Evolutionary conservation across 176 grass and related monocot species (phyloP).

Genomic region (Phragmites australis): DNA sequence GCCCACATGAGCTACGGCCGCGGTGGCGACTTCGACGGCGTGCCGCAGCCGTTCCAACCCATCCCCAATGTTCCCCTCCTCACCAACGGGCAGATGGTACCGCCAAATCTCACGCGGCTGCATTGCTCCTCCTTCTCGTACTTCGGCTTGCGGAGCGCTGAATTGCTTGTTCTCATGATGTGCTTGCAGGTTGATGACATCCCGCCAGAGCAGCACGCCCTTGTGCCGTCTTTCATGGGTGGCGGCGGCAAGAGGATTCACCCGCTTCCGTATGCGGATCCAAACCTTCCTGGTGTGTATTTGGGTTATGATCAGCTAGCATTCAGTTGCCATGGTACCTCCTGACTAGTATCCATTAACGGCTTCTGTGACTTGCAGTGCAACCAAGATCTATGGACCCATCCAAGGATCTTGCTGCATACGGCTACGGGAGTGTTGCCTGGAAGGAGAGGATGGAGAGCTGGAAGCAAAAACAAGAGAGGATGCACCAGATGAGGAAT

Average conservation of each 20-base stretch:
- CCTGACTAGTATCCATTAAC: background rate
- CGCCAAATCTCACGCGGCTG: background rate
- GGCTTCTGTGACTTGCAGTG: constrained; percentile 36
- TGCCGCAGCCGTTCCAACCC: constrained; percentile 35
- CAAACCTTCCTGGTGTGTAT: constrained; percentile 65
- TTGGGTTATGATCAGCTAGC: background rate
- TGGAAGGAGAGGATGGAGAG: constrained; percentile 94
- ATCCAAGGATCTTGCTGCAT: constrained; percentile 89
- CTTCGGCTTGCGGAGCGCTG: background rate
- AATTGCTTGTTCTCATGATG: background rate
- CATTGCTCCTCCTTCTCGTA: background rate
- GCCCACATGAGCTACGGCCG: constrained; percentile 85
- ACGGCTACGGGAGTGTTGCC: constrained; percentile 91
- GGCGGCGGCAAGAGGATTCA: constrained; percentile 87
- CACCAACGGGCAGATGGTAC: constrained; percentile 89
- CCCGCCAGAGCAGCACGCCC: constrained; percentile 85
- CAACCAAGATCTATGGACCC: constrained; percentile 96
- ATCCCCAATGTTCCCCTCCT: constrained; percentile 81
- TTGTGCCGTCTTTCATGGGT: constrained; percentile 81
- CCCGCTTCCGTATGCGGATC: constrained; percentile 74
- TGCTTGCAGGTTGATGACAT: constrained; percentile 74
- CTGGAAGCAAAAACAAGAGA: constrained; percentile 95
- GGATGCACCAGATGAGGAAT: constrained; percentile 58
- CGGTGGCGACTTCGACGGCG: constrained; percentile 40
- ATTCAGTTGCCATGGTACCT: background rate